Evolutionary conservation across 345 rosid species (phyloP).

Genomic region (Aquilaria yunnanensis): DNA sequence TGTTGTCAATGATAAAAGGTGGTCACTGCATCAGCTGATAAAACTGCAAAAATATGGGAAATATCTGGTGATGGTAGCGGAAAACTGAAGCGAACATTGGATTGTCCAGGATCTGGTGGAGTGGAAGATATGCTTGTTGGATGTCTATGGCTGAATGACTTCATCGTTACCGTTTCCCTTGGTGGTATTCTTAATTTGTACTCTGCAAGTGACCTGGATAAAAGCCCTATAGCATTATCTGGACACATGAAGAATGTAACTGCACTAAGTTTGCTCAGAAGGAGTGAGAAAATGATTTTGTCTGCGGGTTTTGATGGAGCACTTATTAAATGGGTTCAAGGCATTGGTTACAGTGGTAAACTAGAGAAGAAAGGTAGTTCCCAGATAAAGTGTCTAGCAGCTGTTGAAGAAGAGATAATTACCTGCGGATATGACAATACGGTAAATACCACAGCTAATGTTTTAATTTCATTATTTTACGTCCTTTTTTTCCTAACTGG

Average conservation of each 20-base stretch:
- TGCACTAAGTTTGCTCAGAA: constrained; percentile 42
- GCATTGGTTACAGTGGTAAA: constrained; percentile 50
- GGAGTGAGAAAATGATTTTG: constrained; percentile 38
- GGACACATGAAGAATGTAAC: constrained; percentile 67
- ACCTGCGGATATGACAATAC: constrained; percentile 41
- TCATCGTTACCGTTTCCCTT: constrained; percentile 59
- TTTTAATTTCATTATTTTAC: too few species aligned
- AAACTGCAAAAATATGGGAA: constrained; percentile 76
- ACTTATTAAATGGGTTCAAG: constrained; percentile 64
- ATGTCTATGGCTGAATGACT: constrained; percentile 75
- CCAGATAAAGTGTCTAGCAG: constrained; percentile 61
- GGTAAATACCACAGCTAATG: constrained; percentile 15
- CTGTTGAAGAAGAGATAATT: constrained; percentile 42
- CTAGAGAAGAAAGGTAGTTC: constrained; percentile 40
- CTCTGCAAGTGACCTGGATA: constrained; percentile 58
- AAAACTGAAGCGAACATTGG: constrained; percentile 41
- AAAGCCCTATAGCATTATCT: constrained; percentile 42
- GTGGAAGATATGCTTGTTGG: constrained; percentile 77
- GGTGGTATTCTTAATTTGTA: constrained; percentile 53
- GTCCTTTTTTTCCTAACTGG: too few species aligned
- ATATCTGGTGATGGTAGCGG: constrained; percentile 53
- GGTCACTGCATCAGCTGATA: constrained; percentile 75
- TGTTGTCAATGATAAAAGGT: constrained; percentile 27
- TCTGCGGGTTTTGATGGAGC: constrained; percentile 76
- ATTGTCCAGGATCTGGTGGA: constrained; percentile 43